phyloP scores from a whole-genome alignment of 2,329 filamentous ascomycete genomes.

The Xylariaceae sp. region DNA sequence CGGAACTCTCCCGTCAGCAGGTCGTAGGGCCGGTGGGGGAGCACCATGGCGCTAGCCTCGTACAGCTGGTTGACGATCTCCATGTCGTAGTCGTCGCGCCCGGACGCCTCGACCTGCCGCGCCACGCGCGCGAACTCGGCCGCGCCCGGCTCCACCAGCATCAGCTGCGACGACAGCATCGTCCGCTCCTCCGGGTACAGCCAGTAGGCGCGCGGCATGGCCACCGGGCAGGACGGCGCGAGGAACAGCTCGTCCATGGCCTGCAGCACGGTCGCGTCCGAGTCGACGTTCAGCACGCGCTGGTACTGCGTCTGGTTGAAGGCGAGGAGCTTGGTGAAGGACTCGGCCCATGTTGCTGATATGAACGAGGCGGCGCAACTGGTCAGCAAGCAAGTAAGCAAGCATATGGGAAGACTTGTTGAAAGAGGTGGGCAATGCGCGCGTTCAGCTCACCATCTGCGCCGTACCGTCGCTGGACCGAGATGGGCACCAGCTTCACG shows the following conservation, averaged over 20 bases:
- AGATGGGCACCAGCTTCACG: conserved; percentile 35
- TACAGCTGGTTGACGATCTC: conserved; percentile 60
- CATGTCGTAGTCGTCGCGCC: conserved; percentile 51
- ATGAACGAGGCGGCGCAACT: no score
- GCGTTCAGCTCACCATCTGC: conserved; percentile 26
- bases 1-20: conserved; percentile 58
- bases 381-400: background rate
- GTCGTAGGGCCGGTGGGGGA: conserved; percentile 57
- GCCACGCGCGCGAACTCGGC: conserved; percentile 37
- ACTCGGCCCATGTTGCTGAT: conserved; percentile 51
- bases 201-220: conserved; percentile 69
- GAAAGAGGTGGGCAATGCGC: no score
- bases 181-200: conserved; percentile 42
- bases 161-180: conserved; percentile 53
- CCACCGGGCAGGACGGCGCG: conserved; percentile 50
- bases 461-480: conserved; percentile 29
- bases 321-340: conserved; percentile 60
- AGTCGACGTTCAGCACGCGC: conserved; percentile 46
- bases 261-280: conserved; percentile 55
- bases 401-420: background rate
- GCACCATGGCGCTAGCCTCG: conserved; percentile 46
- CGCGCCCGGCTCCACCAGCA: conserved; percentile 52
- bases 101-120: conserved; percentile 25
- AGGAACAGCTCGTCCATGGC: conserved; percentile 66
- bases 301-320: conserved; percentile 59